Evolutionary conservation across 495 filamentous ascomycete species (phyloP).

Genomic region (Podospora conica): DNA sequence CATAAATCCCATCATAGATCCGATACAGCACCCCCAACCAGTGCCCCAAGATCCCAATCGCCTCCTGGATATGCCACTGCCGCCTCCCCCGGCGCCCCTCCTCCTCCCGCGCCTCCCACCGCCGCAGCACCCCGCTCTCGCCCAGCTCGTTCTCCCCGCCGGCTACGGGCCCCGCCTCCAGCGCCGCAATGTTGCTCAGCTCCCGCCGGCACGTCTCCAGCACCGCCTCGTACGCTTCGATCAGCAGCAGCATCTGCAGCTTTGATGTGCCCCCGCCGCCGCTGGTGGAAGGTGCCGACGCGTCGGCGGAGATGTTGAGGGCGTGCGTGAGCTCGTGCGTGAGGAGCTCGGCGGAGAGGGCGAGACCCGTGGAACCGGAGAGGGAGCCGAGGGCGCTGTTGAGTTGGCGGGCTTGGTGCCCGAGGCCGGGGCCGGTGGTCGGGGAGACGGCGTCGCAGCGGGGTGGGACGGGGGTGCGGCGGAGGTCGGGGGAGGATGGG

Average conservation of each 20-base stretch:
- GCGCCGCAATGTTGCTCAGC: background rate
- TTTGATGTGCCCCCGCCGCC: background rate
- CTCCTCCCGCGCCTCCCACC: background rate
- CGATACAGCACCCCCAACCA: constrained; percentile 18
- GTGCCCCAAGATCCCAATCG: constrained; percentile 16
- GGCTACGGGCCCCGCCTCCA: background rate
- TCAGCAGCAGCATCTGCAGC: constrained; percentile 20
- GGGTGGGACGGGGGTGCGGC: background rate
- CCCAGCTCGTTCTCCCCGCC: background rate
- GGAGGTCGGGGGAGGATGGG: background rate
- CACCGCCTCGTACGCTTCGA: constrained; percentile 23
- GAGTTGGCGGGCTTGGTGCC: background rate
- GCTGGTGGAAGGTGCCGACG: background rate
- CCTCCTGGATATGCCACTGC: constrained; percentile 6
- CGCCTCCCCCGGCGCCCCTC: background rate
- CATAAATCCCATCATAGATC: constrained; percentile 18
- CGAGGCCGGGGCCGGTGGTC: background rate
- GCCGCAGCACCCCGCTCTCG: background rate
- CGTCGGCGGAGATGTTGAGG: background rate
- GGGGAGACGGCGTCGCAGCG: background rate
- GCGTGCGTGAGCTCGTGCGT: constrained; percentile 18
- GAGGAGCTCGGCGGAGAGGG: constrained; percentile 7
- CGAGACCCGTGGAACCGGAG: background rate
- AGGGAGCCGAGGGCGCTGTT: background rate
- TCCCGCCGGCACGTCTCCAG: constrained; percentile 14